Evolutionary conservation across 208 protist species (phyloP), one percentile per base, ranked within the genome.

Genomic region (Trypanosoma brucei): DNA sequence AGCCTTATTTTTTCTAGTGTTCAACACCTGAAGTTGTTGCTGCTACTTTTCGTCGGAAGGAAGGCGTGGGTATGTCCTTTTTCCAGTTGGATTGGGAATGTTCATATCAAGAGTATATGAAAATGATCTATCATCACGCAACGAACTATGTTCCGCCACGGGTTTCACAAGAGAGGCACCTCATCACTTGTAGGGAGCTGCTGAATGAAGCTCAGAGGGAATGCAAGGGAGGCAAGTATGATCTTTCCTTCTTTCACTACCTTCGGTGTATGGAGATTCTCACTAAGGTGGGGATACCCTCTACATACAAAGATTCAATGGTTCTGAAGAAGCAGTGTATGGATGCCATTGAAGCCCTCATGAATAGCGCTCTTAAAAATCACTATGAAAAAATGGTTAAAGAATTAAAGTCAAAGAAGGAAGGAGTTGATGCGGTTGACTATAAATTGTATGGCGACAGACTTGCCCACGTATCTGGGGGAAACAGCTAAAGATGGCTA

Each of bases 51-150:
- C 42, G 42, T 46, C 42, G 11, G 6, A 46, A 11, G 11, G 6
- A 14, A 46, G 42, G 42, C 22, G 42, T 46, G 8, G 48, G n/a
- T 31, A 79, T 78, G 70, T 50, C 46, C 0, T 66, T 80, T 75
- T 90, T 90, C 65, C 60, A 62, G 2, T 38, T 92, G 31, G 82
- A 92, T 64, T 69, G 45, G 30, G 72, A 82, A 36, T 80, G 81
- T 54, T 38, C 65, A 3, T 88, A 75, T 53, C 61, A 72, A 1
- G 83, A 86, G 8, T 92, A 74, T 52, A 61, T 72, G 33, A 68
- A 66, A 35, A 87, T 72, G 14, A 92, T 92, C 13, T 82, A 64
- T 30, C 38, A 81, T 49, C 78, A 92, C 51, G 85, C 72, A 0
- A 51, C 70, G 0, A 40, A 57, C 11, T 83, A 80, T 48, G 52